These are phyloP conservation scores for Ampelomyces quisqualis DNA, from an alignment of 2,329 filamentous ascomycete genomes.

Conservation along the genomic window DNA sequence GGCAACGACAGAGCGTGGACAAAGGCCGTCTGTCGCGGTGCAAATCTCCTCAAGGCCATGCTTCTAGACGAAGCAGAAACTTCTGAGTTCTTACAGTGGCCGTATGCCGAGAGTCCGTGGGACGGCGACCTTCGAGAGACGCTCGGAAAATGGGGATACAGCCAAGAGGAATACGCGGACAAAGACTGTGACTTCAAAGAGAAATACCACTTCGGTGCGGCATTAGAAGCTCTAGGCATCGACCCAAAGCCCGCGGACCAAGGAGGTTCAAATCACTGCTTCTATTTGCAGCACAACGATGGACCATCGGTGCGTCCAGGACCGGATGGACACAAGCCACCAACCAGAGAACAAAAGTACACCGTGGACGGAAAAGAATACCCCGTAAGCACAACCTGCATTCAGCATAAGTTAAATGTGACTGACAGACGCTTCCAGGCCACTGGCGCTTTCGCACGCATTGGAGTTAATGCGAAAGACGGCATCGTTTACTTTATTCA, in stretches of 20 bases:
- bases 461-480: background rate
- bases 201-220: background rate
- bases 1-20: too few species aligned
- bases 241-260: background rate
- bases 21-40: conserved; percentile 10
- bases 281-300: background rate
- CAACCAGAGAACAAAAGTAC: background rate
- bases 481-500: background rate
- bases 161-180: background rate
- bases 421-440: background rate
- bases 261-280: background rate
- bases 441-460: background rate
- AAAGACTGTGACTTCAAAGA: background rate
- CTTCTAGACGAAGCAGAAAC: conserved; percentile 6
- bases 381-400: background rate
- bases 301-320: background rate
- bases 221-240: background rate
- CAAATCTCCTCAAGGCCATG: conserved; percentile 9
- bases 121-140: conserved; percentile 8
- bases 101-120: conserved; percentile 8
- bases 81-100: conserved; percentile 1
- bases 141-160: conserved; percentile 10
- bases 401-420: background rate
- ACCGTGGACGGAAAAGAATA: background rate
- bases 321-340: background rate